phyloP scores from a whole-genome alignment of 805 yeast genomes.

The Candida easanensis region DNA sequence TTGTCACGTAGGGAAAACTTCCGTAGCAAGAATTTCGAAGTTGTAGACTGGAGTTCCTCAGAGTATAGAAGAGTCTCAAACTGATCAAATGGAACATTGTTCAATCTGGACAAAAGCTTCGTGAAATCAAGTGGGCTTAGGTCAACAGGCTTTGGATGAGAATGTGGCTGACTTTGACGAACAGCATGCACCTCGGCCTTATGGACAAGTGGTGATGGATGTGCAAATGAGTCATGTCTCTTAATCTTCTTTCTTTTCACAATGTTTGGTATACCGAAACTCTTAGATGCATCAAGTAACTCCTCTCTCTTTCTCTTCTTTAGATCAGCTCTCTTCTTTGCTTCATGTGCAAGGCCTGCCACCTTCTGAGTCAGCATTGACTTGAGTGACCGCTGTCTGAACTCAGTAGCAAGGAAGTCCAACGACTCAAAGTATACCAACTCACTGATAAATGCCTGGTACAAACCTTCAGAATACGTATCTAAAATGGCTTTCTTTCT shows the following conservation, averaged over 20 bases:
- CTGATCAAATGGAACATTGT: background rate
- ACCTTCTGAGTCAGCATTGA: slow-evolving; percentile 32
- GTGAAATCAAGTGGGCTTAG: slow-evolving; percentile 25
- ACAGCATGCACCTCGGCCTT: too few relatives aligned
- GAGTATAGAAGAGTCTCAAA: slow-evolving; percentile 17
- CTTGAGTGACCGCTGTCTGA: slow-evolving; percentile 34
- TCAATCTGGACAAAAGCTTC: slow-evolving; percentile 17
- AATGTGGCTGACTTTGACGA: background rate
- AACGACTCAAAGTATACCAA: slow-evolving; percentile 41
- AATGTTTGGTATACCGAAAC: slow-evolving; percentile 33
- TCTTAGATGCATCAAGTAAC: slow-evolving; percentile 30
- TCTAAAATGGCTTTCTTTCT: slow-evolving; percentile 32
- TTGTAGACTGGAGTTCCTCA: slow-evolving; percentile 26
- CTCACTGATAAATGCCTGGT: slow-evolving; percentile 60
- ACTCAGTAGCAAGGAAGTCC: slow-evolving; percentile 44
- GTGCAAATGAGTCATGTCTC: slow-evolving; percentile 6
- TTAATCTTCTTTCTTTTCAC: slow-evolving; percentile 24
- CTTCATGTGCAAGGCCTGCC: slow-evolving; percentile 24
- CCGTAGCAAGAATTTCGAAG: slow-evolving; percentile 31
- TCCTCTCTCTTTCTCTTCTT: slow-evolving; percentile 42
- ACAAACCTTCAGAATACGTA: slow-evolving; percentile 48
- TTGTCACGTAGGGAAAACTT: slow-evolving; percentile 27
- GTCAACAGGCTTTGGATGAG: slow-evolving; percentile 17
- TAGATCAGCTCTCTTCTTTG: slow-evolving; percentile 26
- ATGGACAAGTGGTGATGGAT: background rate